Base-by-base conservation (phyloP, 352 stramenopile genomes). In the Elongisporangium undulatum region DNA sequence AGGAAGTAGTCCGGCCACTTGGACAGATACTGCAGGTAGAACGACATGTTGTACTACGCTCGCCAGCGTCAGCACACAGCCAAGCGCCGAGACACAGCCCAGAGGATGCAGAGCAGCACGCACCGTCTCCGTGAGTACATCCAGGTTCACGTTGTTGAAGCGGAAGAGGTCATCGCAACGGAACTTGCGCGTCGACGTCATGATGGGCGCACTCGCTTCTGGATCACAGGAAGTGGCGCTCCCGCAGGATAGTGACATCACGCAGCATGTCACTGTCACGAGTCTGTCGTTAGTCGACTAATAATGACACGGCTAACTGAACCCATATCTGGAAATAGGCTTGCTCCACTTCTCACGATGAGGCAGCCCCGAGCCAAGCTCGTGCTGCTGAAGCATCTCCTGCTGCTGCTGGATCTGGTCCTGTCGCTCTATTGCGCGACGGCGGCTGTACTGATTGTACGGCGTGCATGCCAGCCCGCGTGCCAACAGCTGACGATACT, bases 101-200 rank as follows among this genome's bases (percentile, higher is more conserved):
- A 9, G 62, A 62, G 52, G 48, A 56, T 29, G 12, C 39, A 56
- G 13, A 64, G 60, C 19, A 49, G 39, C 64, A 22, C 74, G 21
- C 56, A 92, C 80, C 81, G 94, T 99, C 80, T 95, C 93, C 38
- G 95, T 99, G 19, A 99, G 79, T 56, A 97, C 82, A 71, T 99
- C 96, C 50, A 99, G 82, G 71, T 99, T 99, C 62, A 99, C 91
- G 23, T 98, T 98, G 74, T 99, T 99, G 79, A 99, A 99, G 55
- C 89, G 89, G 62, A 99, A 97, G 56, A 99, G 79, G 76, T 99
- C 97, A 53, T 98, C 87, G 81, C 97, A 98, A 61, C 82, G 78
- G 71, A 99, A 99, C 63, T 93, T 95, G 58, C 97, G 76, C 55
- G 97, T 92, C 29, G 96, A 98, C 23, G 96, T 98, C 96, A 99